A percentile compares a stretch with the other conserved stretches of the same genome.
phyloP scores from a whole-genome alignment of 2,329 filamentous ascomycete species.

The Rasamsonia emersonii region DNA sequence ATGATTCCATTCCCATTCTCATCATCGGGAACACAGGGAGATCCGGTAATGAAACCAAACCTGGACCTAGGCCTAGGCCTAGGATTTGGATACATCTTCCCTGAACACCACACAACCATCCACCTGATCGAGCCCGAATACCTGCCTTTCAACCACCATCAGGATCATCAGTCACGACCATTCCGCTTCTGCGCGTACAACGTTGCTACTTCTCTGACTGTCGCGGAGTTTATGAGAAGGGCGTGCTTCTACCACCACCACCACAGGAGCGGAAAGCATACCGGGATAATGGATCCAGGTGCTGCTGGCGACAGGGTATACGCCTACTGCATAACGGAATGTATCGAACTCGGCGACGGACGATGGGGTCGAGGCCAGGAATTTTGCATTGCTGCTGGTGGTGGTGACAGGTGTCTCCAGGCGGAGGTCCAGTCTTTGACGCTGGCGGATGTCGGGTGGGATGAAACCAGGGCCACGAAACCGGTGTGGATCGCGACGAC shows the following conservation, averaged over 20 bases:
- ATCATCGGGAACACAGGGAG: too few relatives aligned
- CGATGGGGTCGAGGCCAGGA: slow-evolving; percentile 51
- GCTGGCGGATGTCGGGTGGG: slow-evolving; percentile 53
- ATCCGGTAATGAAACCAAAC: too few relatives aligned
- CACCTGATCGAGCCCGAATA: slow-evolving; percentile 46
- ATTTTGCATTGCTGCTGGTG: slow-evolving; percentile 37
- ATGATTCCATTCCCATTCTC: too few relatives aligned
- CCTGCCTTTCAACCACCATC: slow-evolving; percentile 12
- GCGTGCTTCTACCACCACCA: slow-evolving; percentile 48
- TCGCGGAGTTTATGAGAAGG: slow-evolving; percentile 50
- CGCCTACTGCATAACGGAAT: slow-evolving; percentile 48
- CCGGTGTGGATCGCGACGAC: slow-evolving; percentile 16
- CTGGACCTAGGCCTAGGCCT: too few relatives aligned
- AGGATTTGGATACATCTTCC: slow-evolving; percentile 57
- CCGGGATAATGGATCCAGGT: too few relatives aligned
- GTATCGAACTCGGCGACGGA: slow-evolving; percentile 47
- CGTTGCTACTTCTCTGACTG: slow-evolving; percentile 45
- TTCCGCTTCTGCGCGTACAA: slow-evolving; percentile 43
- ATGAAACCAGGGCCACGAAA: slow-evolving; percentile 24
- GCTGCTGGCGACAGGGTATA: too few relatives aligned
- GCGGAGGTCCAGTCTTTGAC: slow-evolving; percentile 38
- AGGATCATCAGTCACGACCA: slow-evolving; percentile 25
- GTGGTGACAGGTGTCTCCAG: slow-evolving; percentile 22
- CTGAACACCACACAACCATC: slow-evolving; percentile 49
- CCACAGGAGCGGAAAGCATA: slow-evolving; percentile 6